Percentiles rank a stretch among this genome's conserved stretches.
Conservation (phyloP, 2,329 filamentous ascomycete genomes). For the Fusarium liriodendri region DNA sequence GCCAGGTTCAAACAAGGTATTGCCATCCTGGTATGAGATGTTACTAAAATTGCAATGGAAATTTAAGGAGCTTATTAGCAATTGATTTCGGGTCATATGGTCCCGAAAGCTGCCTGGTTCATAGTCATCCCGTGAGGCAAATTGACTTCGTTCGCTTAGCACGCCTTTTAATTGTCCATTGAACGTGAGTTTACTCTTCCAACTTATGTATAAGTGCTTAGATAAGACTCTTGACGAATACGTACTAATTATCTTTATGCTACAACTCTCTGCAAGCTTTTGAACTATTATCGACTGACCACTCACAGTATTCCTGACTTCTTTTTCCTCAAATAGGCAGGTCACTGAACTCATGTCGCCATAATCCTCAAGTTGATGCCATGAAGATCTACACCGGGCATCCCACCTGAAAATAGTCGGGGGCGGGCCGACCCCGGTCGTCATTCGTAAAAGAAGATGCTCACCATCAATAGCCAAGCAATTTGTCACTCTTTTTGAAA, state of each 20-base stretch:
- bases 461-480: not conserved
- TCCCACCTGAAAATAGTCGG: not conserved
- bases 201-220: not conserved
- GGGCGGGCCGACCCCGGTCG: not conserved
- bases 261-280: not conserved
- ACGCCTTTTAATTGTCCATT: not conserved
- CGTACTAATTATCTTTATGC: too few species aligned
- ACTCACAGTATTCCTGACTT: not conserved
- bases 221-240: not conserved
- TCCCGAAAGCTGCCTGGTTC: not conserved
- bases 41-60: too few species aligned
- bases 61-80: too few species aligned
- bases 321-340: not conserved
- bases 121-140: conserved; percentile 40
- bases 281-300: not conserved
- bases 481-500: not conserved
- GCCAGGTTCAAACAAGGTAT: not conserved
- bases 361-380: not conserved
- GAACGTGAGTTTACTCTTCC: not conserved
- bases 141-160: too few species aligned
- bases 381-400: not conserved
- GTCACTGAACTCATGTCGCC: conserved; percentile 5
- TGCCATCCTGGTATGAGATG: not conserved
- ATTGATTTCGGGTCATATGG: not conserved
- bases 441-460: not conserved